Conservation (phyloP, 176 grass and related monocot species). For the Aegilops longissima region DNA sequence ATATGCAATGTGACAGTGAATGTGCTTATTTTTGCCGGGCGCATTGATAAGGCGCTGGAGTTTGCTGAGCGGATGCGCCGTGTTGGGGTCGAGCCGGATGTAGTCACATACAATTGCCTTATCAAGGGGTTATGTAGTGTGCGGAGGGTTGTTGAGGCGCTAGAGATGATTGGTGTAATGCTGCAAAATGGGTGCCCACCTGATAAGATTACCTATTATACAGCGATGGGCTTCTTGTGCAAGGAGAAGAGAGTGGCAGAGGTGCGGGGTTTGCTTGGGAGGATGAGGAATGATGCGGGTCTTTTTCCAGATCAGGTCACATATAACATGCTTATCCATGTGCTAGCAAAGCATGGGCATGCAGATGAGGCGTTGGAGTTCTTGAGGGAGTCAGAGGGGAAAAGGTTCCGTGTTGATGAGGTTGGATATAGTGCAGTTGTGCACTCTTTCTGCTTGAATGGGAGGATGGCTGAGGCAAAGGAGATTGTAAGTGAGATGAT, state of each 20-base stretch:
- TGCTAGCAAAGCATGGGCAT: constrained; percentile 77
- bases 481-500: constrained; percentile 73
- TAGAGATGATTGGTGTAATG: constrained; percentile 66
- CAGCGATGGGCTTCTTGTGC: constrained; percentile 80
- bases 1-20: constrained; percentile 77
- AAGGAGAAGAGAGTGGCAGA: constrained; percentile 74
- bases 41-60: constrained; percentile 59
- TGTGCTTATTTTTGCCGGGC: constrained; percentile 70
- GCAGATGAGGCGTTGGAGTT: constrained; percentile 79
- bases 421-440: constrained; percentile 80
- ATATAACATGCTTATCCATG: constrained; percentile 80
- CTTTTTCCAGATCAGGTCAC: constrained; percentile 81
- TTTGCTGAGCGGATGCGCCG: constrained; percentile 71
- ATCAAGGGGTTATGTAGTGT: constrained; percentile 81
- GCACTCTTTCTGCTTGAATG: constrained; percentile 68
- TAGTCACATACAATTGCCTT: constrained; percentile 76
- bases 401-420: constrained; percentile 69
- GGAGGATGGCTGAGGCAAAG: constrained; percentile 78
- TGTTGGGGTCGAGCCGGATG: constrained; percentile 49
- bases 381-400: constrained; percentile 72
- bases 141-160: constrained; percentile 47
- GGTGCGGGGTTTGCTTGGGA: constrained; percentile 51
- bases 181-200: constrained; percentile 52
- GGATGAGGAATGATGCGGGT: constrained; percentile 63
- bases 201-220: constrained; percentile 93